Evolutionary conservation across 1,284 basidiomycete species (phyloP).

Genomic region (Coniferiporia sulphurascens): DNA sequence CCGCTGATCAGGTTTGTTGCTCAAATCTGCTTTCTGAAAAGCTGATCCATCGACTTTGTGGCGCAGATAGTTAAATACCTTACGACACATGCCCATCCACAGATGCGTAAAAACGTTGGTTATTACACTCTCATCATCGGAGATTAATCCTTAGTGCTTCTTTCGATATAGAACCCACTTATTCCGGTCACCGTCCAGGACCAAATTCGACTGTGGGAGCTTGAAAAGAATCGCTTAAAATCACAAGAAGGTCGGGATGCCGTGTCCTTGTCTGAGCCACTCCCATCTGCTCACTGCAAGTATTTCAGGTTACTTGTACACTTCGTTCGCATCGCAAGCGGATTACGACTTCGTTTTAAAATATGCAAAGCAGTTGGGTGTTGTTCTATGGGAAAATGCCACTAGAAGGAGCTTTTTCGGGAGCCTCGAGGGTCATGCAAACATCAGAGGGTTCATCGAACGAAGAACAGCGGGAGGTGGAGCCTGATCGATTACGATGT

Average conservation of each 20-base stretch:
- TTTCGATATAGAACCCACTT: slow-evolving; percentile 64
- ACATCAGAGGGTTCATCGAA: slow-evolving; percentile 77
- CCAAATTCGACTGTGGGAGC: slow-evolving; percentile 97
- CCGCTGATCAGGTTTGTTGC: slow-evolving; percentile 80
- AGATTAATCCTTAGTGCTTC: slow-evolving; percentile 2
- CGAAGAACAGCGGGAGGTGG: slow-evolving; percentile 42
- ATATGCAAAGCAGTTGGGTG: slow-evolving; percentile 79
- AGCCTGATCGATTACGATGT: neutral
- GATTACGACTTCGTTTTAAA: slow-evolving; percentile 86
- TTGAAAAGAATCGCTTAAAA: slow-evolving; percentile 90
- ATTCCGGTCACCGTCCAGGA: slow-evolving; percentile 96
- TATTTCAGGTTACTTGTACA: slow-evolving; percentile 76
- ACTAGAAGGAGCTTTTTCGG: slow-evolving; percentile 80
- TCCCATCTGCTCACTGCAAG: slow-evolving; percentile 2
- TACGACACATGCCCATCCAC: slow-evolving; percentile 91
- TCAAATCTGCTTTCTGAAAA: neutral
- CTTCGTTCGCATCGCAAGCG: slow-evolving; percentile 77
- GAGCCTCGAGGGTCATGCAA: slow-evolving; percentile 71
- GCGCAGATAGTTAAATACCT: slow-evolving; percentile 91
- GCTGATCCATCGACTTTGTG: slow-evolving; percentile 7
- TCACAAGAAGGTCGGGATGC: slow-evolving; percentile 69
- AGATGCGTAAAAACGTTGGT: slow-evolving; percentile 91
- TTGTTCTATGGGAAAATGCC: slow-evolving; percentile 76
- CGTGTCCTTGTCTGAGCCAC: slow-evolving; percentile 24
- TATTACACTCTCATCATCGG: slow-evolving; percentile 3